Evolutionary conservation across 345 rosid species (phyloP), one percentile per base, ranked within the genome.

Genomic region (Litchi chinensis): DNA sequence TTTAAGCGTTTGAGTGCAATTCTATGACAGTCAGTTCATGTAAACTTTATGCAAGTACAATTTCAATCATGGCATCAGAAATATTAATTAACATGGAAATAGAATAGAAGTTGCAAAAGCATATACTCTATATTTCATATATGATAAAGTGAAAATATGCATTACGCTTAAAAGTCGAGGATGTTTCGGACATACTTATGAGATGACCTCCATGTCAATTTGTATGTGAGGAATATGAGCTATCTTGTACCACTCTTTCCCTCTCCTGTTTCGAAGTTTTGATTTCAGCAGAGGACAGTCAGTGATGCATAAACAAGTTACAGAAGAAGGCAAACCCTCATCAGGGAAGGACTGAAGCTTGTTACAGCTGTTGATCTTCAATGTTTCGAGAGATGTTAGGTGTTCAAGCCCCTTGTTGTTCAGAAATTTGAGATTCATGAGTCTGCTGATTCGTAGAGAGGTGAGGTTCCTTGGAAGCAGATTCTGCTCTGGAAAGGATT

Each of bases 401-500:
- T 86, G 70, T 68, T 48, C 60, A 78, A 86, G 77, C 76, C 84
- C 86, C 54, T 39, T 79, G 7, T 22, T 67, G 10, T 67, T 16
- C 76, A 83, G 32, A 28, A 18, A 8, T 16, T 0, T 64, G 74
- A 86, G 87, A 39, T 77, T 76, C 7, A n/a, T n/a, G 40, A 83
- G 76, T 19, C 77, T 16, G 59, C 83, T 81, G 57, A 86, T 84
- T 63, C 83, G 21, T 40, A 86, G 77, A 62, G 77, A 72, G 52
- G 26, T 65, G 41, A 84, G 2, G 3, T 76, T 46, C 26, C 39
- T 70, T 37, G 87, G 90, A 24, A 85, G 66, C 64, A 87, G 73
- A 52, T 80, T 79, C 74, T 81, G 82, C 0, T 82, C 82, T 0
- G 85, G 88, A 77, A 87, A 85, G 77, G 86, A 85, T 32, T 79